Base-by-base conservation (phyloP, 495 filamentous ascomycete species). In the Penicillium daleae region DNA sequence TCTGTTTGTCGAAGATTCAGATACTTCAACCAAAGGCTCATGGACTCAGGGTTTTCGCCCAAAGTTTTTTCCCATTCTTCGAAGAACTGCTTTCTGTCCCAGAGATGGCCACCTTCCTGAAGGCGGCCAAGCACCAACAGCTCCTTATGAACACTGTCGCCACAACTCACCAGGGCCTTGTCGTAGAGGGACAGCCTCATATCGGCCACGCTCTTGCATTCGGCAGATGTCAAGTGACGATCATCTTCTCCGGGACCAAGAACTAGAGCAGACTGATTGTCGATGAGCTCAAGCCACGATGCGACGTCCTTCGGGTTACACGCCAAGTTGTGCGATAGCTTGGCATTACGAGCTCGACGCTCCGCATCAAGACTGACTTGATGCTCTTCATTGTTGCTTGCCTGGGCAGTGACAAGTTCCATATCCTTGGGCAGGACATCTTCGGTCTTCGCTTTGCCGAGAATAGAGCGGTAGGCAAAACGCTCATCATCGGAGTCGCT, bases 101-200 rank as follows among this genome's bases (percentile, higher is more conserved):
- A 97, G 4, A 92, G 67, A 61, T 84, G 83, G 10, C 75, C 64
- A 3, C 89, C 92, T 71, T 92, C 88, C 55, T 87, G 79, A 81
- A 97, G 86, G 55, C 90, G 78, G 10, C 86, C 86, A 3, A 90
- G 63, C 5, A 92, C 61, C 2, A 97, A 77, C 17, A 71, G 72
- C 62, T 92, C 88, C 35, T 66, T 73, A 17, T 59, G 61, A 37
- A 78, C 70, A 29, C 81, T 70, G 4, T 79, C 64, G 9, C 68
- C 72, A 15, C 82, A 78, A 56, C 87, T 84, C 35, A 77, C 74
- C 6, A 97, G 73, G 4, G 93, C 92, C 59, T 92, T 87, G 54
- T 91, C 86, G 65, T 92, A 92, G n/a, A 97, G 83, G 0, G 88
- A 89, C 2, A 96, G 63, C 62, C 90, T 93, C 37, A 96, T 84